Evolutionary conservation across 108 stramenopile genomes (phyloP), one percentile per base, ranked within the genome.

Genomic region (Nitzschia palea): DNA sequence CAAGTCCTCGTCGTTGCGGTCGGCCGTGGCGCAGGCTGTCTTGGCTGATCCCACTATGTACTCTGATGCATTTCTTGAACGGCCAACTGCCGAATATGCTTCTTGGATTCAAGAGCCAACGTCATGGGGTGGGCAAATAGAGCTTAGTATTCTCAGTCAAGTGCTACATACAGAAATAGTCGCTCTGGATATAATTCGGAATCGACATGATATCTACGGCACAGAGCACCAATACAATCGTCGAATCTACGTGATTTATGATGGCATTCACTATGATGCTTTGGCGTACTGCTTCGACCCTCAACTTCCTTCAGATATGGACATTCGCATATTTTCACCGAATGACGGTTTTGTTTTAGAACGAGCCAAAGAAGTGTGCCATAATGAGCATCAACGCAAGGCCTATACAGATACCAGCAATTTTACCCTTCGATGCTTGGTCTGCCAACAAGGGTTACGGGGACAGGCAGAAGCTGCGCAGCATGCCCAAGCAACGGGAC

Each of bases 81-180:
- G 50, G 32, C 44, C 55, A 27, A 44, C 55, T 3, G 29, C 17
- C 9, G 68, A 68, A 32, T 68, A 68, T 50, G 42, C 47, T n/a
- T 32, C 17, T 8, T 68, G 44, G 25, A 68, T 68, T 50, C 44
- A 44, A 47, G 43, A 57, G 25, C 52, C 68, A 15, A 59, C 20
- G 10, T 30, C 57, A 12, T 68, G 68, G 68, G 68, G 68, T 18
- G 68, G 68, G 2, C 68, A 68, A 34, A 68, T 68, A 1, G 68
- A 68, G 25, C 22, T 68, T 14, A 32, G 44, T 29, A 34, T 68
- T 34, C 43, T 68, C n/a, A 68, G 68, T 36, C 33, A 51, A 4
- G 1, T 68, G 23, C 59, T 68, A 14, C 18, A 58, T 4, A 48
- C 57, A 18, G 68, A 68, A 27, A 68, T 68, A 12, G 68, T 37